Percentiles rank a stretch among this genome's conserved stretches.
These are phyloP conservation scores for Nitzschia inconspicua DNA, from an alignment of 108 stramenopile species.

Conservation along the genomic window DNA sequence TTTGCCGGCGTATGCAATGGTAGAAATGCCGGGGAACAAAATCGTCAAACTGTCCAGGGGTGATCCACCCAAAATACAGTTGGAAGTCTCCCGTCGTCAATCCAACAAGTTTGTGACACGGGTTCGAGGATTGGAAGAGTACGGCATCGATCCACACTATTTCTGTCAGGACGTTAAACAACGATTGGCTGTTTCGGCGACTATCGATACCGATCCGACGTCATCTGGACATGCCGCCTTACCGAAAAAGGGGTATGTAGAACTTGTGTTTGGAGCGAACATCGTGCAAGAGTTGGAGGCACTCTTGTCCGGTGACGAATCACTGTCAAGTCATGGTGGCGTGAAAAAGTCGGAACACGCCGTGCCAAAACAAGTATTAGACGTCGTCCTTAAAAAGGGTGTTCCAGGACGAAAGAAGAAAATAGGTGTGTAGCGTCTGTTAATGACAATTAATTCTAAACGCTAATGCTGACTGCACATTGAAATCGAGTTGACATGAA, in stretches of 20 bases:
- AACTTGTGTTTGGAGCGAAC: slow-evolving; percentile 74
- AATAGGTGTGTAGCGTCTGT: too few species aligned
- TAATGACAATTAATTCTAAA: too few species aligned
- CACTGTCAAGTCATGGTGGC: slow-evolving; percentile 66
- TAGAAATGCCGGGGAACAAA: slow-evolving; percentile 72
- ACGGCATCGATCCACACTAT: slow-evolving; percentile 47
- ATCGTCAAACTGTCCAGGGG: slow-evolving; percentile 56
- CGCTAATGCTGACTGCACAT: too few species aligned
- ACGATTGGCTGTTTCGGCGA: slow-evolving; percentile 65
- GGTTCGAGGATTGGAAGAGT: slow-evolving; percentile 75
- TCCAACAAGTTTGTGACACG: slow-evolving; percentile 70
- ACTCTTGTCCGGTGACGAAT: slow-evolving; percentile 69
- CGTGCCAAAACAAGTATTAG: slow-evolving; percentile 56
- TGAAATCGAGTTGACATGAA: too few species aligned
- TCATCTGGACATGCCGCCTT: slow-evolving; percentile 48
- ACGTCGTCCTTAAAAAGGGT: slow-evolving; percentile 60
- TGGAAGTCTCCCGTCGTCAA: slow-evolving; percentile 66
- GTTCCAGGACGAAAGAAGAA: slow-evolving; percentile 64
- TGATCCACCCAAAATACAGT: slow-evolving; percentile 48
- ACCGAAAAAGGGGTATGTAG: slow-evolving; percentile 45
- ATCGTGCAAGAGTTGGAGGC: slow-evolving; percentile 69
- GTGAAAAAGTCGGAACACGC: slow-evolving; percentile 53
- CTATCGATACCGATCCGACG: slow-evolving; percentile 48
- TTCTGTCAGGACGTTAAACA: slow-evolving; percentile 59
- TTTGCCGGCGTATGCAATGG: slow-evolving; percentile 65